Base-by-base conservation (phyloP, 2,329 filamentous ascomycete genomes). In the Keithomyces neogunnii region DNA sequence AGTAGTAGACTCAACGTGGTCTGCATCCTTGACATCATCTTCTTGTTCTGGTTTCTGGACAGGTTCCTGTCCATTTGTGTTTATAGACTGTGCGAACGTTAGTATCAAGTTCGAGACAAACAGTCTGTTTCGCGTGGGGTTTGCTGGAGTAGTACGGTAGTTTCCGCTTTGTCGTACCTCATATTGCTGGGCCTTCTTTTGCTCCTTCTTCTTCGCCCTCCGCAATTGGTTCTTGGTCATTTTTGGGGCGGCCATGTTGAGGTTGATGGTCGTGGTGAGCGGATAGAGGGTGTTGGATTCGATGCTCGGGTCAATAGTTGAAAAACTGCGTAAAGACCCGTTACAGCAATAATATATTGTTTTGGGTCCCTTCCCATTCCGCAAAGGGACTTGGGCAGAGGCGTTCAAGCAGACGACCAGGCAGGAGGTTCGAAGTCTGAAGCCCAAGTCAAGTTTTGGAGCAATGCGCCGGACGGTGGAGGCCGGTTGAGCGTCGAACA, bases 211-310 rank as follows among this genome's bases (percentile, higher is more conserved):
- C 76, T 92, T 91, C 47, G 89, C 88, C 68, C 92, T 84, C 68
- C 90, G 82, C 75, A 91, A 85, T 72, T 95, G 89, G 71, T 96
- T 96, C 76, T 96, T 97, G 67, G 86, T 90, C 75, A 86, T 84
- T 74, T 92, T 95, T 59, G 77, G 69, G 58, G 74, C 68, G 62
- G 80, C 81, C 82, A 85, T 85, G 64, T 68, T 74, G 63, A 60
- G 47, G 49, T 49, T 11, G 57, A 52, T 53, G 42, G 53, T 51
- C 57, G 59, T 57, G 63, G 60, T 55, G 50, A 53, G 57, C 58
- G 56, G 57, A 56, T 53, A 45, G 53, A 62, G 38, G 59, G 56
- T 51, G 57, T 53, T 45, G 64, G 65, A 55, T 66, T 67, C 33
- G 59, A 60, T 49, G 60, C 55, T 51, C 68, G 66, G 31, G 66